phyloP scores from a whole-genome alignment of 106 monocot genomes.

The Dendrobium huoshanense region DNA sequence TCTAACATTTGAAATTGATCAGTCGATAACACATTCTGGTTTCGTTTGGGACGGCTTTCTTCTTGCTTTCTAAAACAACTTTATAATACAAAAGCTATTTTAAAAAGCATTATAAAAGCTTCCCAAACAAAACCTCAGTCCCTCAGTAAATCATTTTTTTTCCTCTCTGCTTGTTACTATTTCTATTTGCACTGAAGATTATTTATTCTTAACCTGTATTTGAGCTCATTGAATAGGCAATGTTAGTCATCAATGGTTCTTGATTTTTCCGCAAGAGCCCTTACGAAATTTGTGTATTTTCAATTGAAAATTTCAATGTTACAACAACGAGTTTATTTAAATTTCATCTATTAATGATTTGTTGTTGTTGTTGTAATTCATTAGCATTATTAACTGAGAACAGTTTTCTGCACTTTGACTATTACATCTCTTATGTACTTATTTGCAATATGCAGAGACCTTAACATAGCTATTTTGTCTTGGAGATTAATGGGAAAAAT shows the following conservation, averaged over 20 bases:
- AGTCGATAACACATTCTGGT: not conserved
- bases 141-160: not conserved
- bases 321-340: not conserved
- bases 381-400: no score
- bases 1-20: slow-evolving; percentile 21
- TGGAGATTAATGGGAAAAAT: no score
- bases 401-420: no score
- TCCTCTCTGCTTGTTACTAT: not conserved
- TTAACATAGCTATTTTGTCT: no score
- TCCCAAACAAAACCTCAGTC: no score
- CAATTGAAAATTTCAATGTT: not conserved
- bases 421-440: not conserved
- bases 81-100: no score
- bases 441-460: not conserved
- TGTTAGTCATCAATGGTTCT: slow-evolving; percentile 1
- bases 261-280: slow-evolving; percentile 8
- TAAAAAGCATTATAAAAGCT: no score
- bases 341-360: not conserved
- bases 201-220: not conserved
- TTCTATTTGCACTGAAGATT: not conserved
- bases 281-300: slow-evolving; percentile 8
- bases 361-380: no score
- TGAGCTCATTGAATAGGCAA: not conserved
- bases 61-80: no score
- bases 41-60: no score